phyloP scores from a whole-genome alignment of 1,284 basidiomycete species.

The Heterobasidion parviporum region DNA sequence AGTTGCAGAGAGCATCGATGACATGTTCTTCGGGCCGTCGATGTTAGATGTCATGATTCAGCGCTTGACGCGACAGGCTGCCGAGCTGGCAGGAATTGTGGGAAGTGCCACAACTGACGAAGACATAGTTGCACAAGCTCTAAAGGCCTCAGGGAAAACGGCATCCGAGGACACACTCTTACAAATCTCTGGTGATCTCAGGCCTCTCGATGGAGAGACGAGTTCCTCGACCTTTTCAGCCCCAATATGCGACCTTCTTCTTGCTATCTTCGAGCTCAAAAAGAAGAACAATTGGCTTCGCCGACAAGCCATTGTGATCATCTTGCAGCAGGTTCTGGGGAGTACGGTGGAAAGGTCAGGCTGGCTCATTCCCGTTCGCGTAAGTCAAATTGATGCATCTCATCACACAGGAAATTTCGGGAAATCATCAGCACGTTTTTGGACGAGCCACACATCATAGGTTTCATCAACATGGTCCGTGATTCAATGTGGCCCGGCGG shows the following conservation, averaged over 20 bases:
- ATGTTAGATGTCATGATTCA: conserved; percentile 93
- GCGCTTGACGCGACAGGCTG: conserved; percentile 79
- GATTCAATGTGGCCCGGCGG: conserved; percentile 82
- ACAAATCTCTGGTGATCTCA: conserved; percentile 65
- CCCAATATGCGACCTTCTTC: conserved; percentile 89
- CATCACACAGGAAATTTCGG: conserved; percentile 68
- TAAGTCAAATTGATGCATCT: background rate
- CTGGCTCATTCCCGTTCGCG: conserved; percentile 12
- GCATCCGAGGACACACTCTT: conserved; percentile 59
- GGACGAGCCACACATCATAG: conserved; percentile 62
- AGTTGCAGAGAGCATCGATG: conserved; percentile 86
- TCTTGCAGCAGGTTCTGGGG: conserved; percentile 91
- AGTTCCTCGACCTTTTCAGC: conserved; percentile 83
- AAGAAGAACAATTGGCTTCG: conserved; percentile 95
- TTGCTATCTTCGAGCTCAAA: conserved; percentile 91
- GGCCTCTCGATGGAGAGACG: conserved; percentile 77
- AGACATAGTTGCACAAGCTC: conserved; percentile 71
- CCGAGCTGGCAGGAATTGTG: conserved; percentile 78
- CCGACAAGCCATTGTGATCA: conserved; percentile 93
- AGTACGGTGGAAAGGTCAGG: conserved; percentile 86
- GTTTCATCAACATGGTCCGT: conserved; percentile 58
- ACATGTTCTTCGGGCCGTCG: conserved; percentile 86
- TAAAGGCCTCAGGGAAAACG: conserved; percentile 58
- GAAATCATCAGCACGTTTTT: conserved; percentile 62
- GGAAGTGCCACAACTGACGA: conserved; percentile 77